phyloP scores from a whole-genome alignment of 2,329 filamentous ascomycete species.

The Fusarium sp. region DNA sequence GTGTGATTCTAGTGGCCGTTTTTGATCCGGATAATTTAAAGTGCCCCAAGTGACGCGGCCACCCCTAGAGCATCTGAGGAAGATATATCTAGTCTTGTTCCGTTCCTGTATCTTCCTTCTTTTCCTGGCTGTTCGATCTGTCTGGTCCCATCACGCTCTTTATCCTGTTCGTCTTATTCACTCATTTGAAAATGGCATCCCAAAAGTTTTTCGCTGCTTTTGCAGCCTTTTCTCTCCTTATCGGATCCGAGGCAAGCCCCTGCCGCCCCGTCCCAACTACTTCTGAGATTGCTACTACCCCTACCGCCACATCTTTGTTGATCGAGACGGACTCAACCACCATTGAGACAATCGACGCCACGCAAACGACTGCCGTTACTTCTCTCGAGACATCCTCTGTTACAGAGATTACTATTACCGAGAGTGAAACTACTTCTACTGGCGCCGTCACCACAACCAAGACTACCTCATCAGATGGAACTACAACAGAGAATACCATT shows the following conservation, averaged over 20 bases:
- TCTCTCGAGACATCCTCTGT: background rate
- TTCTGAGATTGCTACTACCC: background rate
- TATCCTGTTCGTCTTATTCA: background rate
- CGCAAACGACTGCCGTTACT: background rate
- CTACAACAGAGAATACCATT: background rate
- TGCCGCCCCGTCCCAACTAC: background rate
- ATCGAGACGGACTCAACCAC: too few relatives aligned
- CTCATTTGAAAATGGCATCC: conserved; percentile 1
- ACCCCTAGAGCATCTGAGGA: background rate
- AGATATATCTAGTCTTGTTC: background rate
- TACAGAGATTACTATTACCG: background rate
- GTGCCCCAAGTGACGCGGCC: background rate
- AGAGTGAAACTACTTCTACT: background rate
- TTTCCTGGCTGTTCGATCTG: background rate
- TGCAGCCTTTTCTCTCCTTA: conserved; percentile 3
- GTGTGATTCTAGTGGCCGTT: background rate
- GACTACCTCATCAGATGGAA: background rate
- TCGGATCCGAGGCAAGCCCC: background rate
- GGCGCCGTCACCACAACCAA: background rate
- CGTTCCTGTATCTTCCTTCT: background rate
- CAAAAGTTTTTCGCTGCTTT: background rate
- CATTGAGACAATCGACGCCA: background rate
- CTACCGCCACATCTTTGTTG: too few relatives aligned
- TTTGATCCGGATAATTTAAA: background rate
- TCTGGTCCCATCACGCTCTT: background rate